A percentile compares a stretch with the other conserved stretches of the same genome.
Evolutionary conservation across 2,329 filamentous ascomycete species (phyloP).

Genomic region (Neocatenulostroma microsporum): DNA sequence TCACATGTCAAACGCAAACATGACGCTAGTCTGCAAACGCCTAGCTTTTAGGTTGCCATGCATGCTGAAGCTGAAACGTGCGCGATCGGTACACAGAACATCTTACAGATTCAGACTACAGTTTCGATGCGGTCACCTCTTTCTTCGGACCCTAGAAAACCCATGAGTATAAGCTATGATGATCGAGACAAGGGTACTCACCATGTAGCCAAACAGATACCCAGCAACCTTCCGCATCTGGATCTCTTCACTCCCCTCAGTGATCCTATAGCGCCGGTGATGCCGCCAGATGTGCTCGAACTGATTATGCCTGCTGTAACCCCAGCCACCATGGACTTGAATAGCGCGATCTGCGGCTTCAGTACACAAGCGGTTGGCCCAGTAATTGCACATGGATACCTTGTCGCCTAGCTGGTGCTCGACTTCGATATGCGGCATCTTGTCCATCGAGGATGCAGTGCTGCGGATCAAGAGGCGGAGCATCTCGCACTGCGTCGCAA

Average conservation of each 20-base stretch:
- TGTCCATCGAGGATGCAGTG: slow-evolving; percentile 56
- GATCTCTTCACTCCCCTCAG: slow-evolving; percentile 58
- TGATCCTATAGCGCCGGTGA: slow-evolving; percentile 56
- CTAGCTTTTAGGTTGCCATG: too few species aligned
- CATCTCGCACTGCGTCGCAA: slow-evolving; percentile 56
- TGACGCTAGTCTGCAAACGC: background rate
- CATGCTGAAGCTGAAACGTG: background rate
- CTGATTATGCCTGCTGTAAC: slow-evolving; percentile 51
- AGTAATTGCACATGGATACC: slow-evolving; percentile 60
- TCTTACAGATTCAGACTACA: slow-evolving; percentile 12
- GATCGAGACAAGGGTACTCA: too few species aligned
- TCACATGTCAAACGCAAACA: background rate
- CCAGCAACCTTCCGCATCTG: slow-evolving; percentile 59
- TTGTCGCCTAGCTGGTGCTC: slow-evolving; percentile 54
- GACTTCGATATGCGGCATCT: slow-evolving; percentile 46
- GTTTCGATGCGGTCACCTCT: slow-evolving; percentile 13
- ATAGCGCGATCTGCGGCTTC: slow-evolving; percentile 56
- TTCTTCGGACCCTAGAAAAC: slow-evolving; percentile 37
- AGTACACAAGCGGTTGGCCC: slow-evolving; percentile 53
- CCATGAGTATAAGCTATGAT: too few species aligned
- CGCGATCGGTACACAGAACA: background rate
- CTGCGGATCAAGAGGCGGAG: slow-evolving; percentile 53
- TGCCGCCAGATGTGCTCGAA: slow-evolving; percentile 61
- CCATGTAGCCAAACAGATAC: slow-evolving; percentile 50
- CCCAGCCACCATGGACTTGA: slow-evolving; percentile 54